A percentile compares a stretch with the other conserved stretches of the same genome.
phyloP scores from a whole-genome alignment of 2,329 filamentous ascomycete genomes.

The Diaporthe citri region DNA sequence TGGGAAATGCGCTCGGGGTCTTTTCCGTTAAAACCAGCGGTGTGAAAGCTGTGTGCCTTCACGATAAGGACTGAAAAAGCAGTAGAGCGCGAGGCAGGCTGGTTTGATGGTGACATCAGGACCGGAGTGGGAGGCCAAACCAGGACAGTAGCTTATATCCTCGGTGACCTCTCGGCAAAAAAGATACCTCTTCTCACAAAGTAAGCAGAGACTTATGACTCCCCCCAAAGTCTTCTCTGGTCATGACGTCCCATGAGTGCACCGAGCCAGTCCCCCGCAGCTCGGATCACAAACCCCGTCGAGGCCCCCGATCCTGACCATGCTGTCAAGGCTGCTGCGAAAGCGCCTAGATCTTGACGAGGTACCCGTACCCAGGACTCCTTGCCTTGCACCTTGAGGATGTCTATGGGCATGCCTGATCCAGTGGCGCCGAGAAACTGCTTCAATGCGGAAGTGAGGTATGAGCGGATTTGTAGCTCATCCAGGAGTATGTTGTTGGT shows the following conservation, averaged over 20 bases:
- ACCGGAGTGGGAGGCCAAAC: background rate
- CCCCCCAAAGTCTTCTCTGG: conserved; percentile 61
- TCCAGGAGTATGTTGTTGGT: conserved; percentile 60
- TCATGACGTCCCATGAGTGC: conserved; percentile 65
- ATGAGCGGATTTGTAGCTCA: conserved; percentile 70
- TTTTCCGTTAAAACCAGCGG: conserved; percentile 4
- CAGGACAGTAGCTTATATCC: conserved; percentile 33
- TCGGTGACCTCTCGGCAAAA: background rate
- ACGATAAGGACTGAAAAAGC: background rate
- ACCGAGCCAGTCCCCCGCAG: conserved; percentile 75
- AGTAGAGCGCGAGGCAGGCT: conserved; percentile 27
- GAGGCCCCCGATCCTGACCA: conserved; percentile 68
- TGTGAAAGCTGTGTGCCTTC: conserved; percentile 30
- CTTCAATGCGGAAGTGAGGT: conserved; percentile 72
- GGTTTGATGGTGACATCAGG: conserved; percentile 9
- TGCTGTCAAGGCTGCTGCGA: conserved; percentile 75
- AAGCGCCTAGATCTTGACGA: conserved; percentile 68
- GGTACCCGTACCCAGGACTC: conserved; percentile 77
- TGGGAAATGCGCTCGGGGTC: conserved; percentile 16
- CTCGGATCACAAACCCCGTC: conserved; percentile 66
- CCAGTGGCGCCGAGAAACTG: conserved; percentile 80
- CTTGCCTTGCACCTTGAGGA: conserved; percentile 70
- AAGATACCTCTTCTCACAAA: conserved; percentile 19
- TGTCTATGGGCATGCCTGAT: conserved; percentile 75
- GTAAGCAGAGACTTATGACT: conserved; percentile 21